Evolutionary conservation across 495 filamentous ascomycete species (phyloP), one percentile per base, ranked within the genome.

Genomic region (Neurospora sp.): DNA sequence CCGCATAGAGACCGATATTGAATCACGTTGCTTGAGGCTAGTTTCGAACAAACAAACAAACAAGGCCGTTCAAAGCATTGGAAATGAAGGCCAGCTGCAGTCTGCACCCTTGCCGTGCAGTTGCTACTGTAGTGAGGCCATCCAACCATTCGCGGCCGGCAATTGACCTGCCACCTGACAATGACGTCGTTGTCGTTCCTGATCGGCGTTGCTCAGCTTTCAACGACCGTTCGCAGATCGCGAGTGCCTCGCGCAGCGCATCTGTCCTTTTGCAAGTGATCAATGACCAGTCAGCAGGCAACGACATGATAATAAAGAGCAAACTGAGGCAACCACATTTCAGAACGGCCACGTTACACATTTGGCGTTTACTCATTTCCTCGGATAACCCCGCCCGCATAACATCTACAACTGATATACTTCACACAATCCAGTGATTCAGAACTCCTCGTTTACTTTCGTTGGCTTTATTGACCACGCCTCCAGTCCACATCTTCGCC

Each of bases 181-280:
- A 79, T 81, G 79, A 80, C 79, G 78, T 81, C 76, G 78, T 23
- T 35, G 78, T 81, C 76, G 78, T 23, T 35, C 18, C 20, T 62
- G 70, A 31, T 44, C 70, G 39, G 18, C 69, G 35, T 66, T 66
- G 35, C 70, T 71, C 70, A 46, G 39, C 39, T 31, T 31, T 31
- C 10, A 71, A 71, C 69, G 23, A 23, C 31, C 40, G 69, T 71
- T 62, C 54, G 54, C 54, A 12, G 35, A 31, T 31, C 14, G 54
- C 54, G 54, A 31, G 6, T 46, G 16, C 16, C 16, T 44, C 42
- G 16, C 42, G 42, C 5, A 44, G 42, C 7, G 42, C 18, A 40
- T 40, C 39, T 40, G 14, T 42, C 40, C 40, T 5, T 18, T 42
- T 23, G 46, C 20, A 54, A 31, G 54, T 18, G 54, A 62, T 35